These are phyloP conservation scores for Ulota crispa DNA, from an alignment of 225 moss, liverwort and hornwort genomes.

Conservation along the genomic window DNA sequence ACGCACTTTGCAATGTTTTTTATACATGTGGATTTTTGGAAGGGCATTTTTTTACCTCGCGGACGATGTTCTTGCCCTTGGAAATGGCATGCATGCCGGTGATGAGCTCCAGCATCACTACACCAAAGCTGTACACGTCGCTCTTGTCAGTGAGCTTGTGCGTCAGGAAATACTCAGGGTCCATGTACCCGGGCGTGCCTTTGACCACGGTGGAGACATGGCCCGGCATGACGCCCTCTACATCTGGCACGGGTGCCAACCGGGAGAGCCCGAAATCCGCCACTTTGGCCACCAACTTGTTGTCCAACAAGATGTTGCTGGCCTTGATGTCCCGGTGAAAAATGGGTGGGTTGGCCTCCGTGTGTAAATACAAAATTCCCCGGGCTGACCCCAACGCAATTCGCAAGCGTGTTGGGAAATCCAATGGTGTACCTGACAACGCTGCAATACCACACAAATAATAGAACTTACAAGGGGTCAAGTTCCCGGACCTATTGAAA, in stretches of 20 bases:
- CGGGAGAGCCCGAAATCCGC: conserved; percentile 76
- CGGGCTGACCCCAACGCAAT: conserved; percentile 64
- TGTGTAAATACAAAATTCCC: conserved; percentile 66
- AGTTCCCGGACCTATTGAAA: too few relatives aligned
- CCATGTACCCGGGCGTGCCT: conserved; percentile 87
- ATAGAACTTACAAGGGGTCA: too few relatives aligned
- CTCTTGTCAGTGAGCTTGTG: conserved; percentile 86
- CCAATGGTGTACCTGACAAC: conserved; percentile 37
- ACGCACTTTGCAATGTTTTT: too few relatives aligned
- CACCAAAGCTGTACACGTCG: conserved; percentile 90
- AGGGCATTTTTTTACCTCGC: conserved; percentile 39
- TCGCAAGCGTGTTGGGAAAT: conserved; percentile 67
- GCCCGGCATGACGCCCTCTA: conserved; percentile 66
- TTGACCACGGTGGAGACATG: conserved; percentile 87
- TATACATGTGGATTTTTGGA: too few relatives aligned
- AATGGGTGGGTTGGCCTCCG: conserved; percentile 72
- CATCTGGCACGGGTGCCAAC: conserved; percentile 69
- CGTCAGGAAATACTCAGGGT: conserved; percentile 92
- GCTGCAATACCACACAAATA: conserved; percentile 20
- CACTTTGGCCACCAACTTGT: conserved; percentile 58
- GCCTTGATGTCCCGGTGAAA: conserved; percentile 76
- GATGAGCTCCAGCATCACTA: conserved; percentile 82
- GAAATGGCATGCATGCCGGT: conserved; percentile 74
- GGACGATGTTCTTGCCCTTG: conserved; percentile 80
- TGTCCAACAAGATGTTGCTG: conserved; percentile 70